These are phyloP conservation scores for Penicillium sclerotiorum DNA, from an alignment of 2,329 filamentous ascomycete genomes.

Conservation along the genomic window DNA sequence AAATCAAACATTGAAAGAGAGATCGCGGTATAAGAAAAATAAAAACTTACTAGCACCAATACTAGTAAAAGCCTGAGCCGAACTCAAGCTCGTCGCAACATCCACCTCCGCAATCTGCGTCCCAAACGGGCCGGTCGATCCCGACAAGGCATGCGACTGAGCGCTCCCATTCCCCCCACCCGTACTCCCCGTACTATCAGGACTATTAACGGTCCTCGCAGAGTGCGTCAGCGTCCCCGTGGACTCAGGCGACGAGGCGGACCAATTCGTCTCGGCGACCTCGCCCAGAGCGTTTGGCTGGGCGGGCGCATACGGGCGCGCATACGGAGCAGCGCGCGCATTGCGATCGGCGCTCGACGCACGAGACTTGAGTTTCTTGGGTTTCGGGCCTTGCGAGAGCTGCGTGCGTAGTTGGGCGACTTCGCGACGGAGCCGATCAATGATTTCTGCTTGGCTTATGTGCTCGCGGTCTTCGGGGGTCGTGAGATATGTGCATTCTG, in stretches of 20 bases:
- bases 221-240: slow-evolving; percentile 20
- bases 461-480: slow-evolving; percentile 62
- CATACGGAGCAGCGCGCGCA: background rate
- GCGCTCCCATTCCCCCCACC: slow-evolving; percentile 3
- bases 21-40: no score
- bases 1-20: no score
- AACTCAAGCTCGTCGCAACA: slow-evolving; percentile 5
- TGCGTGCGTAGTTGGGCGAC: slow-evolving; percentile 24
- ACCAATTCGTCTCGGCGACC: slow-evolving; percentile 12
- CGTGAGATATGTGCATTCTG: slow-evolving; percentile 33
- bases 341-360: slow-evolving; percentile 3
- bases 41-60: slow-evolving; percentile 9
- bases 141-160: background rate
- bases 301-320: background rate
- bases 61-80: slow-evolving; percentile 6
- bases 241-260: slow-evolving; percentile 24
- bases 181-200: slow-evolving; percentile 26
- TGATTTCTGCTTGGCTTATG: slow-evolving; percentile 58
- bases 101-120: slow-evolving; percentile 12
- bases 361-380: background rate
- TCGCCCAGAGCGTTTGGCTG: no score
- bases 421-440: slow-evolving; percentile 30
- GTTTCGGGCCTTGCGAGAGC: slow-evolving; percentile 12
- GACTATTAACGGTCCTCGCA: slow-evolving; percentile 19
- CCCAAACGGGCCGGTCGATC: slow-evolving; percentile 9